Conservation (phyloP, 495 filamentous ascomycete genomes). For the Letharia columbiana region DNA sequence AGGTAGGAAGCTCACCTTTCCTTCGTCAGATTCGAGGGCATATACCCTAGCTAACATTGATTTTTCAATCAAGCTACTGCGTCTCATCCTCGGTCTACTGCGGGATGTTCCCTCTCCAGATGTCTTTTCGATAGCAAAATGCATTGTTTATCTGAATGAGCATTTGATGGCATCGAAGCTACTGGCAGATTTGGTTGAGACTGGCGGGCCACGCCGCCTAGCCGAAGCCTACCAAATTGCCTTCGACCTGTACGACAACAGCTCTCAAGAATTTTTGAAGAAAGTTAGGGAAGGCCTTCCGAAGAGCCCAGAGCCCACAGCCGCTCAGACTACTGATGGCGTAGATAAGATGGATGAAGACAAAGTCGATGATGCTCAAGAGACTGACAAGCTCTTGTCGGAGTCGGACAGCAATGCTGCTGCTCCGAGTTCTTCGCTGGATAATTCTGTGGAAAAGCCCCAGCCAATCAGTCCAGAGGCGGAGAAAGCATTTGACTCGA, state of each 20-base stretch:
- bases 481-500: conserved; percentile 60
- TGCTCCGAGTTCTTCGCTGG: conserved; percentile 28
- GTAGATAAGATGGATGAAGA: conserved; percentile 38
- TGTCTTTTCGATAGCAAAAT: conserved; percentile 97
- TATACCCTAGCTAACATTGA: conserved; percentile 30
- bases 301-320: conserved; percentile 29
- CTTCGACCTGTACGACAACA: conserved; percentile 96
- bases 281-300: conserved; percentile 81
- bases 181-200: conserved; percentile 69
- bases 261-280: conserved; percentile 89
- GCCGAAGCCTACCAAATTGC: conserved; percentile 94
- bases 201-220: conserved; percentile 64
- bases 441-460: conserved; percentile 38
- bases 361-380: conserved; percentile 40
- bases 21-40: conserved; percentile 8
- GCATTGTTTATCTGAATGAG: conserved; percentile 91
- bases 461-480: conserved; percentile 37
- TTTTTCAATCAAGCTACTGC: conserved; percentile 52
- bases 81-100: conserved; percentile 77
- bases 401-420: conserved; percentile 31
- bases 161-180: conserved; percentile 86
- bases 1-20: conserved; percentile 40
- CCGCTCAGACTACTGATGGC: conserved; percentile 25
- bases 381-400: conserved; percentile 45
- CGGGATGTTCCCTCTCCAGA: conserved; percentile 85